These are phyloP conservation scores for Haplosporangium sp. DNA, from an alignment of 371 early-diverging fungal genomes.

Conservation along the genomic window DNA sequence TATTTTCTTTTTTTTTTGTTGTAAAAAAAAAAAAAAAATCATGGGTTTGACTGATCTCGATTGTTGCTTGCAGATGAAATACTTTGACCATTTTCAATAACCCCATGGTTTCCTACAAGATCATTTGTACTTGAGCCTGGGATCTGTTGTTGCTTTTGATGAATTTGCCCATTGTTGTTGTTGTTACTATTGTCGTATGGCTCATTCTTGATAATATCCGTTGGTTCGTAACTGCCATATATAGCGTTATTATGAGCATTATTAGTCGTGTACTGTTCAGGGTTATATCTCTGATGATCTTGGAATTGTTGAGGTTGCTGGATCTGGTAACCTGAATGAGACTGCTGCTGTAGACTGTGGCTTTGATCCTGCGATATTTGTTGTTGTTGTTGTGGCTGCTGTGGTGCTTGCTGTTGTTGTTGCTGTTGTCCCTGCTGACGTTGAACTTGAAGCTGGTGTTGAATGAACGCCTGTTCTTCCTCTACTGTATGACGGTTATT, in stretches of 20 bases:
- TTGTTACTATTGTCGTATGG: slow-evolving; percentile 4
- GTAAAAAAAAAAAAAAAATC: not conserved
- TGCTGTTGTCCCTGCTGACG: slow-evolving; percentile 9
- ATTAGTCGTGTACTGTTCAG: slow-evolving; percentile 3
- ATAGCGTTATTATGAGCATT: slow-evolving; percentile 2
- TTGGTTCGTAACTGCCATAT: slow-evolving; percentile 20
- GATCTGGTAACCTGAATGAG: slow-evolving; percentile 20
- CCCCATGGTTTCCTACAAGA: not conserved
- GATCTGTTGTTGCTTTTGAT: slow-evolving; percentile 2
- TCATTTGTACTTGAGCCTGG: not conserved
- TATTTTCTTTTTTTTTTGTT: too few species aligned
- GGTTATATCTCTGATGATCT: slow-evolving; percentile 22
- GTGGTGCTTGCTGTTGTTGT: slow-evolving; percentile 14
- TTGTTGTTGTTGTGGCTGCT: slow-evolving; percentile 12
- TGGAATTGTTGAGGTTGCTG: slow-evolving; percentile 12
- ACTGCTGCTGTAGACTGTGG: slow-evolving; percentile 8
- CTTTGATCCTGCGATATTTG: slow-evolving; percentile 21
- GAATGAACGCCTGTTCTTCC: slow-evolving; percentile 42
- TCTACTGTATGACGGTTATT: slow-evolving; percentile 33
- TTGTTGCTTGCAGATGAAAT: not conserved
- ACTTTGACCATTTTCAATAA: slow-evolving; percentile 2
- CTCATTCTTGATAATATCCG: slow-evolving; percentile 21
- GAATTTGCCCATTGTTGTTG: not conserved
- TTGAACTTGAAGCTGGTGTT: slow-evolving; percentile 42
- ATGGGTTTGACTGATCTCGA: not conserved